Conservation (phyloP, 108 stramenopile genomes). For the Bacterosira constricta region DNA sequence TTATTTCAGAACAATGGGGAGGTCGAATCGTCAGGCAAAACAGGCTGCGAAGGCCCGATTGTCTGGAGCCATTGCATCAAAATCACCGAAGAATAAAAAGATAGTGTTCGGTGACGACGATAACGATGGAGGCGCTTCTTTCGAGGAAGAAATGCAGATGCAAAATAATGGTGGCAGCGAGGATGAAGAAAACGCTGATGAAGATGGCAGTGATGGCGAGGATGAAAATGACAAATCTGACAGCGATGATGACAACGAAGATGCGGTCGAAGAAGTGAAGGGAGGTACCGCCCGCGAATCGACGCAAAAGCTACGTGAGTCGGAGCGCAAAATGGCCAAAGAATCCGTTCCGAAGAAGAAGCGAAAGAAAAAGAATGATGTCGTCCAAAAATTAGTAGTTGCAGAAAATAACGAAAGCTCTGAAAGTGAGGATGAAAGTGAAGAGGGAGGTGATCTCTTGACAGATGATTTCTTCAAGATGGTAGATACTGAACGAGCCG, state of each 20-base stretch:
- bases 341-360: conserved; percentile 32
- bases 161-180: background rate
- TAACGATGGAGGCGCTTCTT: background rate
- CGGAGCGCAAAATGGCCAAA: conserved; percentile 27
- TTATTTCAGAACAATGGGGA: conserved; percentile 2
- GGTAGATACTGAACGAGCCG: conserved; percentile 45
- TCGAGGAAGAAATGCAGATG: background rate
- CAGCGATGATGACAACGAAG: conserved; percentile 15
- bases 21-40: conserved; percentile 14
- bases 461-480: conserved; percentile 45
- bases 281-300: conserved; percentile 42
- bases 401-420: background rate
- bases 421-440: conserved; percentile 6
- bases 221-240: background rate
- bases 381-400: background rate
- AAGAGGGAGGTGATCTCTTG: conserved; percentile 6
- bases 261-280: conserved; percentile 41
- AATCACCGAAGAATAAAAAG: conserved; percentile 39
- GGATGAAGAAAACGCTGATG: background rate
- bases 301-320: conserved; percentile 36
- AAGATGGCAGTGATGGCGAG: background rate
- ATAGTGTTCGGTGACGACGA: conserved; percentile 29
- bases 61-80: conserved; percentile 26
- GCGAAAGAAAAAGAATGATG: conserved; percentile 27
- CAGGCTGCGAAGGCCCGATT: conserved; percentile 36